phyloP scores from a whole-genome alignment of 345 rosid species.

The Sisymbrium irio region DNA sequence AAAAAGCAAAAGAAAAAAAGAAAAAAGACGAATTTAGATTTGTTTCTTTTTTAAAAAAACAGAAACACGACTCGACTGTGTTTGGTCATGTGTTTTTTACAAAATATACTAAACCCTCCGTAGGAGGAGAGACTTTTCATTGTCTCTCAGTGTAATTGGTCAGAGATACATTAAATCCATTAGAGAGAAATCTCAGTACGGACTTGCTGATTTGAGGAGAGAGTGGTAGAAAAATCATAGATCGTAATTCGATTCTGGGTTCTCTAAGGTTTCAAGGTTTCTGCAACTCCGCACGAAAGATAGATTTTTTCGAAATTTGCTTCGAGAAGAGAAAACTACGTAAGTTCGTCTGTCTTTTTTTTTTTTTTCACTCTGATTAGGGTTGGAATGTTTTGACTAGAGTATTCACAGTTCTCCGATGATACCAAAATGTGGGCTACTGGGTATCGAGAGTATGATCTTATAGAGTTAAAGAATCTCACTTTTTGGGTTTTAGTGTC shows the following conservation, averaged over 20 bases:
- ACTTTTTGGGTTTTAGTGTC: conserved; percentile 13
- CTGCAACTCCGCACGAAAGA: background rate
- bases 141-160: background rate
- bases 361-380: background rate
- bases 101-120: background rate
- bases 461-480: too few species aligned
- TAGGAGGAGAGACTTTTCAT: conserved; percentile 12
- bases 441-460: background rate
- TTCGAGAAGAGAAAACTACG: background rate
- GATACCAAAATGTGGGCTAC: background rate
- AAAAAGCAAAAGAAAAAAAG: too few species aligned
- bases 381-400: background rate
- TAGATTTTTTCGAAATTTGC: background rate
- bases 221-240: background rate
- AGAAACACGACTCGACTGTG: background rate
- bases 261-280: background rate
- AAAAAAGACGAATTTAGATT: too few species aligned
- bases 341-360: background rate
- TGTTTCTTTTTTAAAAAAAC: background rate
- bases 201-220: background rate
- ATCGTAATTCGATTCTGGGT: conserved; percentile 26
- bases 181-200: conserved; percentile 3
- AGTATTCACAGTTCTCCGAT: background rate
- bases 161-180: background rate
- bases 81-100: background rate